phyloP scores from a whole-genome alignment of 148 eudicot species.

The Cornus suecica region DNA sequence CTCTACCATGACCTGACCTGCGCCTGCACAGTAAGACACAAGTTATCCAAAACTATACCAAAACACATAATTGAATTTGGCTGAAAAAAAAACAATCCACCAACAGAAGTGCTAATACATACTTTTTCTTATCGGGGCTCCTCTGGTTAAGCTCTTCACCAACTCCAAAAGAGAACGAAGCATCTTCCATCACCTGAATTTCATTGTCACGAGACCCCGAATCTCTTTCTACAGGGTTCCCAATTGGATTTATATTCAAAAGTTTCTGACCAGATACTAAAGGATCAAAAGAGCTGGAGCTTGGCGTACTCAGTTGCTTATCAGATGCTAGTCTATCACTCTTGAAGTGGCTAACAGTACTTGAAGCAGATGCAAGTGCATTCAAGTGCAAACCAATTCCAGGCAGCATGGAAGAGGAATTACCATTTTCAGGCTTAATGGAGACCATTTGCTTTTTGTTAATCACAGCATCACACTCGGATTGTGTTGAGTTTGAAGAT shows the following conservation, averaged over 20 bases:
- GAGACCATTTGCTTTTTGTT: conserved; percentile 18
- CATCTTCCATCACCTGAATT: conserved; percentile 33
- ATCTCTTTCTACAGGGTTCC: conserved; percentile 31
- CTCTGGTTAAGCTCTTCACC: conserved; percentile 44
- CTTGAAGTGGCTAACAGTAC: conserved; percentile 31
- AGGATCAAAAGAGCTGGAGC: conserved; percentile 14
- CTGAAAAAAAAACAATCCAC: background rate
- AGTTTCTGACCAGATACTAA: conserved; percentile 15
- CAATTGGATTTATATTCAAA: conserved; percentile 16
- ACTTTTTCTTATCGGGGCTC: conserved; percentile 80
- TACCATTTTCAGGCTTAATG: conserved; percentile 20
- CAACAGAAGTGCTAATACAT: conserved; percentile 10
- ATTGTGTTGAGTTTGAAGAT: conserved; percentile 15
- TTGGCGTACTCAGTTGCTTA: conserved; percentile 31
- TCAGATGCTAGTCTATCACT: conserved; percentile 28
- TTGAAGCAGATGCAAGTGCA: conserved; percentile 34
- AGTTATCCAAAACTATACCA: conserved; percentile 5
- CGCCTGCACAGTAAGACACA: conserved; percentile 44
- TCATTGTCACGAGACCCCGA: conserved; percentile 30
- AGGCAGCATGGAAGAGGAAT: conserved; percentile 32
- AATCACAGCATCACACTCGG: conserved; percentile 14
- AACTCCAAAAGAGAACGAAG: conserved; percentile 30
- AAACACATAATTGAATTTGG: conserved; percentile 1
- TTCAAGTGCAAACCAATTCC: conserved; percentile 54
- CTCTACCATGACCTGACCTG: conserved; percentile 55